Conservation (phyloP, 805 yeast species). For the Barnettozyma wickerhamii region DNA sequence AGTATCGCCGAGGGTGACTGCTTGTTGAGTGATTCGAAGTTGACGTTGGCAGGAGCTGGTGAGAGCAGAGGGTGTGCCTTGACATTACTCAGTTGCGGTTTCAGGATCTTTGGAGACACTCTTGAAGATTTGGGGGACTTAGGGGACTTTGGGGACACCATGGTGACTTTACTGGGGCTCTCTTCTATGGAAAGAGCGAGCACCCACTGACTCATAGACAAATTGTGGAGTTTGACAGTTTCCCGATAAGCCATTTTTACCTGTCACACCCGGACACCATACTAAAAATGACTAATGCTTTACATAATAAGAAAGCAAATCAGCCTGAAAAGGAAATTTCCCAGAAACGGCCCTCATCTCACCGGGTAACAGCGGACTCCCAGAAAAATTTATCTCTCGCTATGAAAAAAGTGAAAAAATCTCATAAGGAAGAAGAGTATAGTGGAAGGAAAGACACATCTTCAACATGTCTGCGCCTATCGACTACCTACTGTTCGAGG, state of each 20-base stretch:
- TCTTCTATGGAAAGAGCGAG: too few species aligned
- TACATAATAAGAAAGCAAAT: too few species aligned
- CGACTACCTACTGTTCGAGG: conserved; percentile 93
- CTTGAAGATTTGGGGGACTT: background rate
- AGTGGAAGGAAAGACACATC: too few species aligned
- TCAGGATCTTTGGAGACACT: background rate
- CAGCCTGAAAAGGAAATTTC: background rate
- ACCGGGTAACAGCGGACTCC: conserved; percentile 7
- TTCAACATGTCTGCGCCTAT: conserved; percentile 53
- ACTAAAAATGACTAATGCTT: too few species aligned
- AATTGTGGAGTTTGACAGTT: too few species aligned
- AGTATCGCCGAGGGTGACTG: background rate
- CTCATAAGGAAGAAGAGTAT: background rate
- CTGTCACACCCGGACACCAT: background rate
- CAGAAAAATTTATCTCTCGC: conserved; percentile 1
- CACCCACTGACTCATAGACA: too few species aligned
- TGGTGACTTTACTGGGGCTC: background rate
- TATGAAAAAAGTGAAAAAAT: conserved; percentile 3
- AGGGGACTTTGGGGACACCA: conserved; percentile 5
- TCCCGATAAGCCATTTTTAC: background rate
- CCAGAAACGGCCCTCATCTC: conserved; percentile 7
- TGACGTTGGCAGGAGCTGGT: background rate
- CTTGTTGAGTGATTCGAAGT: background rate
- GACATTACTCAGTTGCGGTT: background rate
- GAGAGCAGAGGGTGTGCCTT: background rate